Evolutionary conservation across 164 flowering plant species (phyloP).

Genomic region (Protea cynaroides): DNA sequence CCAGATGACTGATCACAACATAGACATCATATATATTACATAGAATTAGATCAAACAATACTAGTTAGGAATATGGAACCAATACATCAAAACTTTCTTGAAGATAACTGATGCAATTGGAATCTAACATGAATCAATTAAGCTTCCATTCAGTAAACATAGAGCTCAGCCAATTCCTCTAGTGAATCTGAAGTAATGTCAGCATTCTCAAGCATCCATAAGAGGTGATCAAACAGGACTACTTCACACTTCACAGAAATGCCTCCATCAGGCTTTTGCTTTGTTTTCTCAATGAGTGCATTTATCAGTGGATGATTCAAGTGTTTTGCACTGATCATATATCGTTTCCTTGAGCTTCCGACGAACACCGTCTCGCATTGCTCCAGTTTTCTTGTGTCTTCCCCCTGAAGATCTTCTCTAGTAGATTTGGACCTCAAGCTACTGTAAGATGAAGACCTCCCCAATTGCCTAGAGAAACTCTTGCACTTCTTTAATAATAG

Average conservation of each 20-base stretch:
- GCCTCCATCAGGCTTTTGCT: constrained; percentile 14
- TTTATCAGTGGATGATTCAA: constrained; percentile 56
- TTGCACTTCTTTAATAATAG: constrained; percentile 61
- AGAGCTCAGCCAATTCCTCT: constrained; percentile 62
- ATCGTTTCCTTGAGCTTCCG: constrained; percentile 55
- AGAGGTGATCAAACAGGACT: constrained; percentile 74
- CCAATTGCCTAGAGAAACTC: constrained; percentile 62
- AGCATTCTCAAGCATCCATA: constrained; percentile 81
- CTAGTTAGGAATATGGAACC: too few relatives aligned
- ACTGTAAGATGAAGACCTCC: constrained; percentile 54
- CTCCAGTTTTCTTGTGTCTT: constrained; percentile 8
- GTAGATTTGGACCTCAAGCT: constrained; percentile 59
- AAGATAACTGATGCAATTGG: not conserved
- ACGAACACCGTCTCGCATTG: constrained; percentile 33
- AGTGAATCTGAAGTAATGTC: constrained; percentile 43
- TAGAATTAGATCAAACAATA: too few relatives aligned
- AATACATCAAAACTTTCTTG: not conserved
- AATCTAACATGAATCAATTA: not conserved
- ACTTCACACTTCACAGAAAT: constrained; percentile 60
- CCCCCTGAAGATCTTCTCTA: constrained; percentile 28
- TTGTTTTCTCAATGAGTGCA: constrained; percentile 52
- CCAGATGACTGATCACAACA: too few relatives aligned
- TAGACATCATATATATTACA: too few relatives aligned
- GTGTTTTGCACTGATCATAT: constrained; percentile 47
- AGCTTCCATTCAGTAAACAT: constrained; percentile 22